Percentiles rank a stretch among this genome's conserved stretches.
phyloP scores from a whole-genome alignment of 2,329 filamentous ascomycete species.

The Aureobasidium zeae region DNA sequence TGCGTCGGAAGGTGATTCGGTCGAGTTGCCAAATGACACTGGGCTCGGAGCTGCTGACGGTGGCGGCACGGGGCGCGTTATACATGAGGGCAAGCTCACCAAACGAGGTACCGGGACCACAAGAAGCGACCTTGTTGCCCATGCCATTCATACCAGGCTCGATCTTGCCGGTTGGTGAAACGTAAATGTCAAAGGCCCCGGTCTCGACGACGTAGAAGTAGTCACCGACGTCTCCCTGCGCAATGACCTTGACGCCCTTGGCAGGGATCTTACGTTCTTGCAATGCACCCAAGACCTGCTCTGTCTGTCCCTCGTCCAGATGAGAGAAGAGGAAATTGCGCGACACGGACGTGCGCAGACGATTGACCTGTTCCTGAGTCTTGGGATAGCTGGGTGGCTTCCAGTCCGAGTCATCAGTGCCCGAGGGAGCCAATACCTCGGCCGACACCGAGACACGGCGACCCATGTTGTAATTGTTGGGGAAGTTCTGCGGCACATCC shows the following conservation, averaged over 20 bases:
- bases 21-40: slow-evolving; percentile 91
- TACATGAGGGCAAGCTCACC: slow-evolving; percentile 98
- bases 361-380: slow-evolving; percentile 65
- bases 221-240: slow-evolving; percentile 89
- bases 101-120: slow-evolving; percentile 84
- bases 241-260: slow-evolving; percentile 84
- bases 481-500: slow-evolving; percentile 59
- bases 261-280: slow-evolving; percentile 93
- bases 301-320: slow-evolving; percentile 84
- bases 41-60: slow-evolving; percentile 73
- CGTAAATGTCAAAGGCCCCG: slow-evolving; percentile 82
- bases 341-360: slow-evolving; percentile 71
- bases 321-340: slow-evolving; percentile 92
- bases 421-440: slow-evolving; percentile 85
- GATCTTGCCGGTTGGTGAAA: slow-evolving; percentile 67
- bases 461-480: slow-evolving; percentile 86
- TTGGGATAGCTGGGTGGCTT: slow-evolving; percentile 78
- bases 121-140: slow-evolving; percentile 70
- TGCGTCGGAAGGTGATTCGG: slow-evolving; percentile 90
- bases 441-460: slow-evolving; percentile 94
- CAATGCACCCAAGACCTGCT: slow-evolving; percentile 78
- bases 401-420: slow-evolving; percentile 82
- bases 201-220: slow-evolving; percentile 97
- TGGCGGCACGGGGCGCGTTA: slow-evolving; percentile 91
- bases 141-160: slow-evolving; percentile 75